Conservation (phyloP, 768 basidiomycete species). For the Rhizopogon vinicolor region DNA sequence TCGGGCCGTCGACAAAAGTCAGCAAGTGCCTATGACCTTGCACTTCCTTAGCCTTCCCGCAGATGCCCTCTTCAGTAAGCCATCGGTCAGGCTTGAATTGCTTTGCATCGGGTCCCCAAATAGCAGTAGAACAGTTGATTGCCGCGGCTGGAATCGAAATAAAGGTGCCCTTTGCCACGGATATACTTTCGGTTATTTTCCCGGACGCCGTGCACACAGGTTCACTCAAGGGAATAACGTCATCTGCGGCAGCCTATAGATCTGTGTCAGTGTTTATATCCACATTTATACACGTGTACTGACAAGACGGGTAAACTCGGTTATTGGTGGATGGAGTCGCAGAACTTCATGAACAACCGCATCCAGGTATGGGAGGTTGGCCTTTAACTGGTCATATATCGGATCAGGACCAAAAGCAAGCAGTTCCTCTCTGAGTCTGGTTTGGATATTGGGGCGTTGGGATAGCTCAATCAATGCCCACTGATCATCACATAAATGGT, state of each 20-base stretch:
- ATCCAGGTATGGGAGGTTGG: conserved; percentile 53
- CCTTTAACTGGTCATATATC: conserved; percentile 48
- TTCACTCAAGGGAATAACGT: conserved; percentile 51
- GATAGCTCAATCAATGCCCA: conserved; percentile 59
- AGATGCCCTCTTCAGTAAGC: conserved; percentile 8
- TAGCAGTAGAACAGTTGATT: conserved; percentile 15
- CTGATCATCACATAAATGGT: conserved; percentile 12
- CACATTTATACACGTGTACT: conserved; percentile 46
- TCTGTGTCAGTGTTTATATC: neutral
- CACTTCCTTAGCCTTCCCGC: conserved; percentile 13
- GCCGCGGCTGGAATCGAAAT: conserved; percentile 28
- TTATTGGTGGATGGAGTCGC: conserved; percentile 38
- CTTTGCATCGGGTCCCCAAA: conserved; percentile 25
- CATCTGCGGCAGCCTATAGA: conserved; percentile 43
- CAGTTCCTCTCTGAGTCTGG: conserved; percentile 47
- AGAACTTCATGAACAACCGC: conserved; percentile 43
- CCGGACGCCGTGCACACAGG: conserved; percentile 43
- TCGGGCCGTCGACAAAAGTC: conserved; percentile 25
- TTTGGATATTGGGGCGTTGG: conserved; percentile 28
- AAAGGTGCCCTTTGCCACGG: conserved; percentile 44
- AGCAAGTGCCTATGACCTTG: conserved; percentile 24
- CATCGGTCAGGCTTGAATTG: conserved; percentile 21
- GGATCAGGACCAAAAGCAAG: conserved; percentile 41
- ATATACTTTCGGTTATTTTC: conserved; percentile 32
- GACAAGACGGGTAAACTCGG: conserved; percentile 25